Evolutionary conservation across 208 protist genomes (phyloP), one percentile per base, ranked within the genome.

Genomic region (Acanthamoeba sp.): DNA sequence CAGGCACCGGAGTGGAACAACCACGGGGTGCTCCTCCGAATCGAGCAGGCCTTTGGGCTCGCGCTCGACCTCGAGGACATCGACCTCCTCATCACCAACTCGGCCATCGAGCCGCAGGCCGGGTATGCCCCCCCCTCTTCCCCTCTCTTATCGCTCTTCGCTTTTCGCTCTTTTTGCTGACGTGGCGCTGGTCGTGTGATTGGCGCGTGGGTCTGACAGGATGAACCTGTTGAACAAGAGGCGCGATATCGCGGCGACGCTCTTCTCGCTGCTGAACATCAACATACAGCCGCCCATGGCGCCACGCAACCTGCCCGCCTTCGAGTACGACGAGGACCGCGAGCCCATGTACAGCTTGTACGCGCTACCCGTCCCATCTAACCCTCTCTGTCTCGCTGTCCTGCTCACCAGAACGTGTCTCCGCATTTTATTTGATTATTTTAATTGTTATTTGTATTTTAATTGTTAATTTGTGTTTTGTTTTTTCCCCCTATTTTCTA

Each of bases 61-160:
- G 27, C 94, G 0, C 71, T 96, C 5, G 95, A 96, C 50, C 38
- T 96, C 2, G 95, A 96, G 32, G 95, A 96, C 62, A 94, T 96
- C n/a, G 88, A 96, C 45, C 12, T 42, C 12, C 55, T 96, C 4
- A 71, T 96, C 29, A 14, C 73, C 38, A 55, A 40, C 38, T 12
- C 73, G 10, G 73, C 73, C n/a, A 27, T 52, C 10, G 42, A 40
- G 18, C 73, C 34, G 9, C 38, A 84, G 38, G 5, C 73, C 10
- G 38, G 42, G 42, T 84, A 71, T 34, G n/a, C n/a, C n/a, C 7
- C 27, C 7, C 29, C 7, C 62, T 71, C 29, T 71, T 27, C 62
- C 20, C 22, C 62, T 34, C 22, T 36, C 16, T 55, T 20, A 20
- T 55, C 16, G 16, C 16, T 55, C 16, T 55, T 55, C 6, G 16